Base-by-base conservation (phyloP, 2,329 filamentous ascomycete genomes). In the Coniochaeta hoffmannii region DNA sequence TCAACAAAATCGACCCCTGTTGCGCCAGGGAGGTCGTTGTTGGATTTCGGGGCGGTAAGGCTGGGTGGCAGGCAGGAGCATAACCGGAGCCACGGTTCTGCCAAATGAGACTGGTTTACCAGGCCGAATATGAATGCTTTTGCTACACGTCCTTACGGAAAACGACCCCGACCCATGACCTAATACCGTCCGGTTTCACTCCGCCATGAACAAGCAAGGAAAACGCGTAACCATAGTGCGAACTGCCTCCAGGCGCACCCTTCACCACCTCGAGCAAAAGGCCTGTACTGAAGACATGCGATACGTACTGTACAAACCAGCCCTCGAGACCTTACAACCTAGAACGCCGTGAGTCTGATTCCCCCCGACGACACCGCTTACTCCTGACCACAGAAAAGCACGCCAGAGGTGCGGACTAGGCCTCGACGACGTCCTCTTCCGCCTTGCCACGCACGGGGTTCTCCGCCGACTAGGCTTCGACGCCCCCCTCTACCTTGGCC, bases 401-500 rank as follows among this genome's bases (percentile, higher is more conserved):
- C 35, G 35, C 17, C 36, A 41, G 36, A 41, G 36, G 9, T 11
- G 22, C 36, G 5, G 17, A 41, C 36, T 41, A 41, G 15, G 34
- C 34, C 15, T 36, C 34, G 4, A 17, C 34, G 4, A 17, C 15
- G 34, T n/a, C 12, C 10, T 36, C 34, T 17, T 36, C 14, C 34
- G 9, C 3, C 17, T n/a, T 17, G 34, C 15, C 15, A 4, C 17
- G n/a, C 34, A 36, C 17, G 12, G 36, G 17, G 19, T 41, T 24
- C 17, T 41, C 19, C 17, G 36, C 19, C 36, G 17, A 41, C 19
- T 41, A 50, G n/a, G 49, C 50, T 19, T 53, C 32, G 3, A 51
- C 55, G 8, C 55, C 50, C 22, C 64, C 65, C 35, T 66, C 67
- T n/a, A 68, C 66, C 56, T 69, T 69, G 14, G 65, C 59, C 65